These are phyloP conservation scores for Austroboletus niveus DNA, from an alignment of 1,284 basidiomycete species.

Conservation along the genomic window DNA sequence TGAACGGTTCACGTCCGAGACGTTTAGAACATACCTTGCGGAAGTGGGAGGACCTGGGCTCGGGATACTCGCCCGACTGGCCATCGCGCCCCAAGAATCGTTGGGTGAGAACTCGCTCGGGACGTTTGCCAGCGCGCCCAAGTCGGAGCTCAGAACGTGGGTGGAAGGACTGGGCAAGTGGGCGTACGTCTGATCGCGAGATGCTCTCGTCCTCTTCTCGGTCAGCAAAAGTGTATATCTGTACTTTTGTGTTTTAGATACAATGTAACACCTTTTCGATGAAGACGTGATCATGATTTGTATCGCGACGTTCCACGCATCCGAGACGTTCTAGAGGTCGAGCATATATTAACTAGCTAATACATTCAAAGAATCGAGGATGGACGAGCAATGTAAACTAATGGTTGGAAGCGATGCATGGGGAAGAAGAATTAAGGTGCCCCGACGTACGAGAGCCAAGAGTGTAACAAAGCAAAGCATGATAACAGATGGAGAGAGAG, in stretches of 20 bases:
- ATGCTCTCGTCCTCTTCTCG: no score
- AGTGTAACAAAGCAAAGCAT: conserved; percentile 8
- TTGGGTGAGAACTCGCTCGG: conserved; percentile 34
- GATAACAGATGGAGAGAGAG: not conserved
- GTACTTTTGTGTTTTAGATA: conserved; percentile 4
- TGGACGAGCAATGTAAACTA: not conserved
- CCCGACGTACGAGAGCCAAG: conserved; percentile 5
- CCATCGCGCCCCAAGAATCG: conserved; percentile 12
- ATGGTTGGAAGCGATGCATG: not conserved
- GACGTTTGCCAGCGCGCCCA: conserved; percentile 48
- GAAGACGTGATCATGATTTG: no score
- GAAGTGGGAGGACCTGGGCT: conserved; percentile 92
- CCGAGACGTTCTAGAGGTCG: not conserved
- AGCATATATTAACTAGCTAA: conserved; percentile 4
- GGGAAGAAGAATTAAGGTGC: conserved; percentile 1
- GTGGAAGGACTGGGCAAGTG: conserved; percentile 56
- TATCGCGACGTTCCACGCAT: no score
- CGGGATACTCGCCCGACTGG: conserved; percentile 57
- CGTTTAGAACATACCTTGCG: conserved; percentile 87
- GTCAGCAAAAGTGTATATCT: not conserved
- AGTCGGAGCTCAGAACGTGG: conserved; percentile 55
- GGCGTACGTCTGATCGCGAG: conserved; percentile 51
- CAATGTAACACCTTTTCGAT: no score
- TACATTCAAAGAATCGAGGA: conserved; percentile 10
- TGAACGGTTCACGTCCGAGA: conserved; percentile 42